Conservation (phyloP, 2,329 filamentous ascomycete genomes). For the Fusarium miscanthi region DNA sequence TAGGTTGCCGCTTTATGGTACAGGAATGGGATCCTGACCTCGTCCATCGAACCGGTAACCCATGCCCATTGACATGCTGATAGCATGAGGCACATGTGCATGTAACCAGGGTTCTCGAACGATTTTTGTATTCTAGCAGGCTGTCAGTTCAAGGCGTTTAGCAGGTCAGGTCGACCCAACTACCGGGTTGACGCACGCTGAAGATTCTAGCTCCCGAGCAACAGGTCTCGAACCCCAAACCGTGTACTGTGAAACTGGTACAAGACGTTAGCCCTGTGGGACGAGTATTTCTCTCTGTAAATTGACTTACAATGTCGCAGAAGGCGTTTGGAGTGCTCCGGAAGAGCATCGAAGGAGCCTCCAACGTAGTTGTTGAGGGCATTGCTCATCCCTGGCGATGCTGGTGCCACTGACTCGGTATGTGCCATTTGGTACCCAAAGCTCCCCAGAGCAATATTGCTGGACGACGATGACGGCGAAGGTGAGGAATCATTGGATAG, state of each 20-base stretch:
- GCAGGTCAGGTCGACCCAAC: neutral
- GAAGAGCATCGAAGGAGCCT: slow-evolving; percentile 48
- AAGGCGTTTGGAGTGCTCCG: slow-evolving; percentile 47
- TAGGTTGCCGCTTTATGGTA: slow-evolving; percentile 61
- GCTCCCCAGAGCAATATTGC: slow-evolving; percentile 19
- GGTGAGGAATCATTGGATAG: slow-evolving; percentile 42
- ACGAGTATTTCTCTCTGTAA: neutral
- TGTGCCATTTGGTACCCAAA: slow-evolving; percentile 29
- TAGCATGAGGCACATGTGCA: slow-evolving; percentile 58
- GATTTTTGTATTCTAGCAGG: slow-evolving; percentile 54
- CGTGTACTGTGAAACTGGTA: slow-evolving; percentile 55
- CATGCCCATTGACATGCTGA: slow-evolving; percentile 60
- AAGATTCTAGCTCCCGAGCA: slow-evolving; percentile 49
- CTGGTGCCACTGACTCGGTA: slow-evolving; percentile 25
- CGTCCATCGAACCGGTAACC: slow-evolving; percentile 58
- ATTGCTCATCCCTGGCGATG: slow-evolving; percentile 35
- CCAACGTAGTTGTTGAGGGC: slow-evolving; percentile 47
- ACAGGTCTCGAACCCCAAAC: slow-evolving; percentile 56
- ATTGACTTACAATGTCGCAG: slow-evolving; percentile 45
- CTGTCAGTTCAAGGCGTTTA: slow-evolving; percentile 25
- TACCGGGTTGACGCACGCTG: slow-evolving; percentile 41
- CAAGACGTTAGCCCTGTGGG: slow-evolving; percentile 22
- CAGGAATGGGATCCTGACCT: slow-evolving; percentile 58
- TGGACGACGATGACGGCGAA: slow-evolving; percentile 34
- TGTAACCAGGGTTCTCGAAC: slow-evolving; percentile 57